Base-by-base conservation (phyloP, 2,329 filamentous ascomycete species). In the Stagonosporopsis cucurbitacearum region DNA sequence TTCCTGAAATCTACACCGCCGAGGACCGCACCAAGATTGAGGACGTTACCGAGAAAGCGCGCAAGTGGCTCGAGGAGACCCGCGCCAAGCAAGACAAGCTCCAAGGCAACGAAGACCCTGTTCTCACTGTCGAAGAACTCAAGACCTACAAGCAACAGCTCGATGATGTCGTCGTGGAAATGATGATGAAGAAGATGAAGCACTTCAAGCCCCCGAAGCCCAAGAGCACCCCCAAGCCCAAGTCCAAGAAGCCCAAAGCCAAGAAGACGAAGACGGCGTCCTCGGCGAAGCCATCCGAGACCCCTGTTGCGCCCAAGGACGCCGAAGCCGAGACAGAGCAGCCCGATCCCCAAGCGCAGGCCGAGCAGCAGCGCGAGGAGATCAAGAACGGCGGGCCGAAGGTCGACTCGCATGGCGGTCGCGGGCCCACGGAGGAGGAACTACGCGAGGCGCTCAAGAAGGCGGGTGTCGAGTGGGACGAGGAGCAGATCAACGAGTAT, bases 51-150 rank as follows among this genome's bases (percentile, higher is more conserved):
- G 83, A 86, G 25, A 82, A 84, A 13, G 85, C 88, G 17, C 78
- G 82, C 15, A 80, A 83, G 19, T 99, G 94, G 94, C 81, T 99
- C 19, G 84, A 87, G 28, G 84, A 89, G 62, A 88, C 90, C 71
- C 77, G 90, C 43, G 79, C 82, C 2, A 83, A 84, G 65, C 94
- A 98, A 75, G 84, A 87, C 26, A 87, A 86, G 64, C 84, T 96
- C 3, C 15, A 33, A 11, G n/a, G 15, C 35, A 28, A 87, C 2
- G 90, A 91, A 9, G 87, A 98, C 63, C 91, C 94, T 0, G 86
- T 88, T 0, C 80, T 98, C 8, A 82, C 88, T 0, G 79, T 87
- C 62, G 87, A 88, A 69, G 93, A 96, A 6, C 54, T 74, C 36
- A 79, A 86, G 54, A 81, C 80, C 22, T 89, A 88, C 75, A 83